phyloP scores from a whole-genome alignment of 257 asterid genomes.

The Paraleonurus japonicus region DNA sequence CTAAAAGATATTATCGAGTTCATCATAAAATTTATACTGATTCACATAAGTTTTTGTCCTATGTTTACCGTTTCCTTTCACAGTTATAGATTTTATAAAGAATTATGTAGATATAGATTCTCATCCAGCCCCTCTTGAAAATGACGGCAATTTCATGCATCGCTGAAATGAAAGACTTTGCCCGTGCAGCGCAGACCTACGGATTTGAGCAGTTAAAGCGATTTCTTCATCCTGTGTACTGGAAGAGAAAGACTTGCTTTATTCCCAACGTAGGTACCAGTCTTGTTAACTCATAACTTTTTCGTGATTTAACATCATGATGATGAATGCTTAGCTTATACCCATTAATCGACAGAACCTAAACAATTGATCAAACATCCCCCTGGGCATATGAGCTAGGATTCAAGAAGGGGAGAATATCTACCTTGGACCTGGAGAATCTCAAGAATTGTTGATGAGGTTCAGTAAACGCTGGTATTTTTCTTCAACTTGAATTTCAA shows the following conservation, averaged over 20 bases:
- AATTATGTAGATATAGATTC: too few relatives aligned
- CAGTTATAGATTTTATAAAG: too few relatives aligned
- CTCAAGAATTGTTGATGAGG: background rate
- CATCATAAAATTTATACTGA: too few relatives aligned
- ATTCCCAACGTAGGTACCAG: conserved; percentile 24
- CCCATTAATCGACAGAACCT: conserved; percentile 13
- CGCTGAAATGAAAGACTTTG: conserved; percentile 6
- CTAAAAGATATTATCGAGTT: too few relatives aligned
- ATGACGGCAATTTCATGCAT: background rate
- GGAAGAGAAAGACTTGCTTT: background rate
- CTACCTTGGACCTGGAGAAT: background rate
- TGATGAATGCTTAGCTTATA: background rate
- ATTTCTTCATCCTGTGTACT: background rate
- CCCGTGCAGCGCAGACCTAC: conserved; percentile 1
- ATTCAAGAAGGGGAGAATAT: background rate
- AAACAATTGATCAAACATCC: background rate
- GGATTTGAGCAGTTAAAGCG: background rate
- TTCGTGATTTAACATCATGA: background rate
- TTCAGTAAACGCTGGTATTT: background rate
- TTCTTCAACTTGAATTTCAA: background rate
- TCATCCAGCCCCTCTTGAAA: conserved; percentile 2
- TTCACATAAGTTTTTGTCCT: too few relatives aligned
- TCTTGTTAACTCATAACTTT: background rate
- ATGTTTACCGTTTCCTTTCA: too few relatives aligned
- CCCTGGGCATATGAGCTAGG: background rate